phyloP scores from a whole-genome alignment of 129 eudicot species.

The Flaveria brownii region DNA sequence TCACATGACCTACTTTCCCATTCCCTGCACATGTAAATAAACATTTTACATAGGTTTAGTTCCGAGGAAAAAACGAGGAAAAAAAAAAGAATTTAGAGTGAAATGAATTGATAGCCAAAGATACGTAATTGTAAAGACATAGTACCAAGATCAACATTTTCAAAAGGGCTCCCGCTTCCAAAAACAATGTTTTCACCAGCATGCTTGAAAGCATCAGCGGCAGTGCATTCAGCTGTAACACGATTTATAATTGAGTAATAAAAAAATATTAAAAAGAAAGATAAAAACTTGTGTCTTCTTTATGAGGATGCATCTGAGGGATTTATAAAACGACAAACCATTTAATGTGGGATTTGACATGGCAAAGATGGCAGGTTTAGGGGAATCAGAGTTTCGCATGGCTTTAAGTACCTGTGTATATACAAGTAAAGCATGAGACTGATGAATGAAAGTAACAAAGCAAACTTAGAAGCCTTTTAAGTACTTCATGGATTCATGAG shows the following conservation, averaged over 20 bases:
- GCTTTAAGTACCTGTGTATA: slow-evolving; percentile 79
- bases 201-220: slow-evolving; percentile 86
- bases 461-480: slow-evolving; percentile 7
- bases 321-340: slow-evolving; percentile 57
- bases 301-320: slow-evolving; percentile 18
- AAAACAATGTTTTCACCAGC: slow-evolving; percentile 94
- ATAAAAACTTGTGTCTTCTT: background rate
- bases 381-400: slow-evolving; percentile 80
- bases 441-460: slow-evolving; percentile 10
- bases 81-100: background rate
- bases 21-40: slow-evolving; percentile 58
- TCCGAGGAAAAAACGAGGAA: too few species aligned
- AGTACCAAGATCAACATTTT: slow-evolving; percentile 85
- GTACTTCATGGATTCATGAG: background rate
- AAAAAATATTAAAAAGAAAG: background rate
- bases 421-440: slow-evolving; percentile 23
- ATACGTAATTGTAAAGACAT: background rate
- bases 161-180: slow-evolving; percentile 98
- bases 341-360: slow-evolving; percentile 98
- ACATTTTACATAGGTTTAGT: background rate
- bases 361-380: slow-evolving; percentile 94
- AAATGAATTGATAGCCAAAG: background rate
- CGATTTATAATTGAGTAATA: slow-evolving; percentile 26
- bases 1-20: slow-evolving; percentile 95
- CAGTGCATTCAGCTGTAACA: slow-evolving; percentile 94